phyloP scores from a whole-genome alignment of 148 eudicot genomes.

The Amaranthus hypochondriacus region DNA sequence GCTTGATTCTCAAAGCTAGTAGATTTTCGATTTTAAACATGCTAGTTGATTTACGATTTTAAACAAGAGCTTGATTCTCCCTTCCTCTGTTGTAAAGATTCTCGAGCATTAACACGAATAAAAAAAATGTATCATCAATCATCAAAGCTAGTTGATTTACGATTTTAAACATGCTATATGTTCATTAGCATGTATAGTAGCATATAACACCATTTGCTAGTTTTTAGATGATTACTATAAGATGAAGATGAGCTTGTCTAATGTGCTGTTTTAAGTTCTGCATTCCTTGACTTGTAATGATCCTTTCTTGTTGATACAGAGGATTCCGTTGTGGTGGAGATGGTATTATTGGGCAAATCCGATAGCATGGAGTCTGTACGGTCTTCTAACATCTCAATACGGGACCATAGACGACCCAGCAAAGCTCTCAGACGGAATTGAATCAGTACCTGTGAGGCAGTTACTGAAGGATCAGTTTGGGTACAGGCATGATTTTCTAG shows the following conservation, averaged over 20 bases:
- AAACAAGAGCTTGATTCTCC: no score
- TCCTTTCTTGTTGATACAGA: constrained; percentile 31
- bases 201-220: not conserved
- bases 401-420: constrained; percentile 52
- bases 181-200: not conserved
- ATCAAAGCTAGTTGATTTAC: no score
- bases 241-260: not conserved
- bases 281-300: not conserved
- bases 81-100: no score
- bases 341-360: constrained; percentile 98
- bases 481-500: constrained; percentile 53
- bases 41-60: no score
- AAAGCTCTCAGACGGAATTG: constrained; percentile 50
- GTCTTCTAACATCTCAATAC: constrained; percentile 79
- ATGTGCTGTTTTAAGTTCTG: not conserved
- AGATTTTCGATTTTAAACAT: no score
- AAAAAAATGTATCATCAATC: no score
- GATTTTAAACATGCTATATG: not conserved
- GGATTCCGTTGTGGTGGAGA: constrained; percentile 91
- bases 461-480: constrained; percentile 64
- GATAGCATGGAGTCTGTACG: constrained; percentile 84
- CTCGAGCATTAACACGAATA: no score
- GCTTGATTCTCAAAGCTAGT: no score
- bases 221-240: not conserved
- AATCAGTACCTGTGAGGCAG: constrained; percentile 42